phyloP scores from a whole-genome alignment of 164 flowering plant species.

The Liriodendron chinense region DNA sequence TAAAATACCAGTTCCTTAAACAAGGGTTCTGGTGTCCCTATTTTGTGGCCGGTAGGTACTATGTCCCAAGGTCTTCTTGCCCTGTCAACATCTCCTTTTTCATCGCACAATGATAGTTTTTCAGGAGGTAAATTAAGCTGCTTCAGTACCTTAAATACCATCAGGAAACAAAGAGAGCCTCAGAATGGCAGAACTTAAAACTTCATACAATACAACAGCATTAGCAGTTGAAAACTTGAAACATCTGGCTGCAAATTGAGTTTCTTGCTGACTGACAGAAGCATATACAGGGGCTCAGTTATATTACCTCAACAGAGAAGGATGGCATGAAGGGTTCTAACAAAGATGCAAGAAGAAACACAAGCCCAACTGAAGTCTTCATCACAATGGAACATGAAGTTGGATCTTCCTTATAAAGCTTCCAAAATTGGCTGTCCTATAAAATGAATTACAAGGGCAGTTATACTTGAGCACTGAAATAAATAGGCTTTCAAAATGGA shows the following conservation, averaged over 20 bases:
- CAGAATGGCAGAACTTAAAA: neutral
- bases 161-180: neutral
- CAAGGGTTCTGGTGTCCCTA: conserved; percentile 76
- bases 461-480: neutral
- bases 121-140: conserved; percentile 74
- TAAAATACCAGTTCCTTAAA: conserved; percentile 75
- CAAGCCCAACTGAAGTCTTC: conserved; percentile 80
- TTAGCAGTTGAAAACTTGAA: neutral
- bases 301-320: conserved; percentile 69
- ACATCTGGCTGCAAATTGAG: neutral
- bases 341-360: conserved; percentile 77
- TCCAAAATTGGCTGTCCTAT: conserved; percentile 93
- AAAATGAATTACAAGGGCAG: conserved; percentile 1
- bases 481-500: neutral
- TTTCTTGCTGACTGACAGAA: neutral
- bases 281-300: neutral
- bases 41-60: conserved; percentile 68
- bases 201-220: neutral
- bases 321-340: conserved; percentile 98
- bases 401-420: conserved; percentile 76
- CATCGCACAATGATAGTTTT: conserved; percentile 57
- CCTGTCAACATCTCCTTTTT: conserved; percentile 56
- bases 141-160: conserved; percentile 59
- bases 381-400: conserved; percentile 72
- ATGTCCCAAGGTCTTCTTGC: conserved; percentile 79